Evolutionary conservation across 1,139 yeast genomes (phyloP).

Genomic region (Taphrina sp.): DNA sequence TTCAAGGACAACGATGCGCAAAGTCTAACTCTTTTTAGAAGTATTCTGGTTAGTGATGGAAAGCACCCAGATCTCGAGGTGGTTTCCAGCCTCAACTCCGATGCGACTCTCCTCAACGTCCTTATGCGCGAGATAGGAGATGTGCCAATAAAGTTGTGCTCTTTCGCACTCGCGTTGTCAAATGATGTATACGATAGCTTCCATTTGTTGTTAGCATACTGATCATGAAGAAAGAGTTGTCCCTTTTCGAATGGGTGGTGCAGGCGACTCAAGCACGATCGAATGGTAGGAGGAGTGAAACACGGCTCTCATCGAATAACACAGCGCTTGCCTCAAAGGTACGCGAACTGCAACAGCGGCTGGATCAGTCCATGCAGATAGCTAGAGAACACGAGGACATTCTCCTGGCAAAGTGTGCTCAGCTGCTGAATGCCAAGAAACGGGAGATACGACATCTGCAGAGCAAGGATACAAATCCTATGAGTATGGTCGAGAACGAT

Average conservation of each 20-base stretch:
- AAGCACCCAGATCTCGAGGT: background rate
- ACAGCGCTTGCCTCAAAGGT: background rate
- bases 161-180: conserved; percentile 5
- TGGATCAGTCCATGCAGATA: background rate
- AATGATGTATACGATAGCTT: background rate
- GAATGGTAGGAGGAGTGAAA: background rate
- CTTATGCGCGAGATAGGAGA: conserved; percentile 4
- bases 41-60: background rate
- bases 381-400: background rate
- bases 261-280: background rate
- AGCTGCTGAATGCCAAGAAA: conserved; percentile 11
- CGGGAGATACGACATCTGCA: no score
- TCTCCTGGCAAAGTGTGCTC: background rate
- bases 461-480: no score
- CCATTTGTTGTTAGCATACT: background rate
- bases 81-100: background rate
- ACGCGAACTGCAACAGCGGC: background rate
- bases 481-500: no score
- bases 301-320: background rate
- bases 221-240: background rate
- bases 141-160: conserved; percentile 5
- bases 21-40: background rate
- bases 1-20: background rate
- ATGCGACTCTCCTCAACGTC: background rate
- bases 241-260: conserved; percentile 6